phyloP scores from a whole-genome alignment of 1,139 yeast genomes.

The Yamadazyma taylorii region DNA sequence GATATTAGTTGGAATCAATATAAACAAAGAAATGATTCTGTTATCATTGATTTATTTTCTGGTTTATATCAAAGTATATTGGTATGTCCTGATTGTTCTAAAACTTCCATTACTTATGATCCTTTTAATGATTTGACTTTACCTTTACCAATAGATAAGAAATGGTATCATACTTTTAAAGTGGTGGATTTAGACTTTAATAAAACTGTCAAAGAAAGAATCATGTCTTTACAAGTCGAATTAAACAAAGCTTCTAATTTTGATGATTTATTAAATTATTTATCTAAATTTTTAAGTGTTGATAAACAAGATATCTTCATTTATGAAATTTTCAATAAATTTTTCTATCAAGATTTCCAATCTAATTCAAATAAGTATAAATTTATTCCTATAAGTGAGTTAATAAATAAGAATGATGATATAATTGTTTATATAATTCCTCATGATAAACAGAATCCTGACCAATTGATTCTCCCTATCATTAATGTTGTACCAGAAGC shows the following conservation, averaged over 20 bases:
- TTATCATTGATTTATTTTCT: constrained; percentile 81
- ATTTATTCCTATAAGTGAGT: constrained; percentile 67
- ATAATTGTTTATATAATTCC: constrained; percentile 71
- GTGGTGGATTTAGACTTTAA: constrained; percentile 57
- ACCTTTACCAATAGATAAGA: constrained; percentile 77
- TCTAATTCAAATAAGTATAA: constrained; percentile 56
- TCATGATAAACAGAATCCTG: constrained; percentile 36
- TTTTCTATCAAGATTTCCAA: constrained; percentile 71
- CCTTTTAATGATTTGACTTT: constrained; percentile 90
- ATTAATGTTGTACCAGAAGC: constrained; percentile 52
- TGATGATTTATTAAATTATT: constrained; percentile 60
- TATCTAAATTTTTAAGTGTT: constrained; percentile 52
- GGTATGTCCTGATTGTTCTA: constrained; percentile 81
- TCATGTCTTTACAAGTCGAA: constrained; percentile 63
- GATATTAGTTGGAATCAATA: constrained; percentile 80
- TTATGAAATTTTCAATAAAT: constrained; percentile 69
- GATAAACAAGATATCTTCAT: constrained; percentile 50
- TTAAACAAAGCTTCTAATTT: constrained; percentile 65
- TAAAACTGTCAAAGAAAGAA: constrained; percentile 31
- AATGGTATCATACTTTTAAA: constrained; percentile 69
- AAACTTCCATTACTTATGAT: constrained; percentile 86
- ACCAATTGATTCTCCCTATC: constrained; percentile 63
- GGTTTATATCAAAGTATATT: constrained; percentile 89
- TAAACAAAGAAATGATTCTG: constrained; percentile 78
- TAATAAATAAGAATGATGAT: constrained; percentile 63